Conservation (phyloP, 371 early-diverging fungal genomes). For the Circinella minor region DNA sequence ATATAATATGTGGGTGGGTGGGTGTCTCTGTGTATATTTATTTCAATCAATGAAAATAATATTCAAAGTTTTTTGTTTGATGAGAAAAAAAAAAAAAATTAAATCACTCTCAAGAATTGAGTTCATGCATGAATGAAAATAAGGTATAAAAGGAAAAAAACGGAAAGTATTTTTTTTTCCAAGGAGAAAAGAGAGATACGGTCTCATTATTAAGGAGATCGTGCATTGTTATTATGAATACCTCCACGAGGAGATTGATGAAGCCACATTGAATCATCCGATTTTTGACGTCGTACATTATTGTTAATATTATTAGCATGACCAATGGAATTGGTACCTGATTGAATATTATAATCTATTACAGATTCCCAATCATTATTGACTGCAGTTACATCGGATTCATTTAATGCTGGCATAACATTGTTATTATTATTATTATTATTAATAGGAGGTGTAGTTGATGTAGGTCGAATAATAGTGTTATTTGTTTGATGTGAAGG, state of each 20-base stretch:
- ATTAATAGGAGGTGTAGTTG: not conserved
- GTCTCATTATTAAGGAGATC: not conserved
- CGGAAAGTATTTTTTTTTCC: no score
- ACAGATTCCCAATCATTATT: constrained; percentile 16
- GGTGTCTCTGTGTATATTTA: no score
- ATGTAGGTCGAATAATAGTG: not conserved
- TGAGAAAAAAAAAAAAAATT: no score
- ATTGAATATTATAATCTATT: constrained; percentile 1
- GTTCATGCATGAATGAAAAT: no score
- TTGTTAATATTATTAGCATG: not conserved
- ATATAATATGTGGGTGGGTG: no score
- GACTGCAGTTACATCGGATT: not conserved
- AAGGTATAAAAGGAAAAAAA: not conserved
- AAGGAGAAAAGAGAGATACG: not conserved
- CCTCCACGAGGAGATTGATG: constrained; percentile 29
- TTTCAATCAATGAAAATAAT: no score
- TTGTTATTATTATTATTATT: not conserved
- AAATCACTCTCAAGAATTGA: no score
- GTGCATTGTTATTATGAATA: not conserved
- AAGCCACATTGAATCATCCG: constrained; percentile 28
- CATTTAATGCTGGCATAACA: not conserved
- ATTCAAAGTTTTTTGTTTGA: no score
- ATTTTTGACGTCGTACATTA: constrained; percentile 21
- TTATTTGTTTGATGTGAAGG: not conserved
- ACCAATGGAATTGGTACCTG: constrained; percentile 1